Conservation (phyloP, 163 green algal genomes). For the Scenedesmus sp. region DNA sequence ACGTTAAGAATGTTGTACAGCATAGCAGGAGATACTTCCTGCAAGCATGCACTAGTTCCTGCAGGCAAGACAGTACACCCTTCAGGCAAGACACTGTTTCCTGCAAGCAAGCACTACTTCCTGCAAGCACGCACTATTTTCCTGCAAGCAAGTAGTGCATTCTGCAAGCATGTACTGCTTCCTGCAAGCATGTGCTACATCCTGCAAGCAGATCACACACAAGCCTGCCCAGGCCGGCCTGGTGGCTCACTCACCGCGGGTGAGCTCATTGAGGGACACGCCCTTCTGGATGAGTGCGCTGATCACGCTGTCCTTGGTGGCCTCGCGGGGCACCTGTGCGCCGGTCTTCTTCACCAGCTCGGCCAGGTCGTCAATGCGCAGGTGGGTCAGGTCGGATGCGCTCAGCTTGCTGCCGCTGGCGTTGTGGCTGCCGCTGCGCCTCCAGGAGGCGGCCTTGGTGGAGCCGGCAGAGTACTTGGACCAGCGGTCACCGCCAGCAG, state of each 20-base stretch:
- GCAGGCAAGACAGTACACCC: background rate
- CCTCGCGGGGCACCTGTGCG: conserved; percentile 43
- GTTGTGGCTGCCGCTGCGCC: conserved; percentile 51
- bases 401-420: conserved; percentile 44
- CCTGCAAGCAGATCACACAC: background rate
- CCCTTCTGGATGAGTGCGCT: conserved; percentile 36
- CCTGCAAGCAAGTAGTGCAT: too few relatives aligned
- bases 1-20: background rate
- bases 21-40: too few relatives aligned
- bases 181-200: too few relatives aligned
- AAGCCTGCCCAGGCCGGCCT: background rate
- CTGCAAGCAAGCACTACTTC: too few relatives aligned
- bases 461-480: conserved; percentile 46
- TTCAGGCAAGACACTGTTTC: background rate
- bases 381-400: conserved; percentile 27
- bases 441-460: conserved; percentile 46
- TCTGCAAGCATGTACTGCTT: too few relatives aligned
- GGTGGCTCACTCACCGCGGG: conserved; percentile 30
- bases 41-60: background rate
- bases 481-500: conserved; percentile 33
- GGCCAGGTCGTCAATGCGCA: conserved; percentile 52
- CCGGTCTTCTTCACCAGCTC: conserved; percentile 50
- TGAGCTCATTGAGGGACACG: conserved; percentile 44
- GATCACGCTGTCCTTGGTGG: conserved; percentile 49
- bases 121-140: too few relatives aligned